Conservation (phyloP, 257 asterid species). For the Misopates orontium region DNA sequence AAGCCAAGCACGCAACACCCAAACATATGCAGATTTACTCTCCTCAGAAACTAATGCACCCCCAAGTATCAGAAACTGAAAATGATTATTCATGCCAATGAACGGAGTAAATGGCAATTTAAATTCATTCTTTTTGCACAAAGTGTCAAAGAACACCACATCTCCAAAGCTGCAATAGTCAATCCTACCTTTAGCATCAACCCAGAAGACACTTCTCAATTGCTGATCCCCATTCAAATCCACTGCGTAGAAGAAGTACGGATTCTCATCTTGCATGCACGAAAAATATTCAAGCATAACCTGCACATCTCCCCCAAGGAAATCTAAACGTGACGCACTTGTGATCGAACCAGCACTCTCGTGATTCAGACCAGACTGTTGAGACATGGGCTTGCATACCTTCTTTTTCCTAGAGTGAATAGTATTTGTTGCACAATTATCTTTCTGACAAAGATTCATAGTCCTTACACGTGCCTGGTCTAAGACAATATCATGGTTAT, state of each 20-base stretch:
- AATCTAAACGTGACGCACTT: constrained; percentile 29
- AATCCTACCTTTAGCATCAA: constrained; percentile 46
- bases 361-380: constrained; percentile 24
- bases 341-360: constrained; percentile 22
- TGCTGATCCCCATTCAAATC: constrained; percentile 46
- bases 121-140: constrained; percentile 33
- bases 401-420: constrained; percentile 28
- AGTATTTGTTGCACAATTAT: constrained; percentile 22
- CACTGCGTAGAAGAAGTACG: constrained; percentile 52
- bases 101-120: constrained; percentile 50
- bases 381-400: constrained; percentile 13
- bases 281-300: constrained; percentile 49
- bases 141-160: constrained; percentile 50
- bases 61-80: constrained; percentile 44
- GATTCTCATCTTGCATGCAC: constrained; percentile 52
- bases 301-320: constrained; percentile 45
- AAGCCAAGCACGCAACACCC: constrained; percentile 57
- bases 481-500: constrained; percentile 49
- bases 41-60: constrained; percentile 47
- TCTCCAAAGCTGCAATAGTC: constrained; percentile 45
- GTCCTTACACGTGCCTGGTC: constrained; percentile 30
- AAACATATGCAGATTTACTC: constrained; percentile 43
- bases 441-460: constrained; percentile 18
- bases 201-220: constrained; percentile 54
- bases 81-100: constrained; percentile 56